Base-by-base conservation (phyloP, 176 grass and related monocot genomes). In the Triticum timopheevii region DNA sequence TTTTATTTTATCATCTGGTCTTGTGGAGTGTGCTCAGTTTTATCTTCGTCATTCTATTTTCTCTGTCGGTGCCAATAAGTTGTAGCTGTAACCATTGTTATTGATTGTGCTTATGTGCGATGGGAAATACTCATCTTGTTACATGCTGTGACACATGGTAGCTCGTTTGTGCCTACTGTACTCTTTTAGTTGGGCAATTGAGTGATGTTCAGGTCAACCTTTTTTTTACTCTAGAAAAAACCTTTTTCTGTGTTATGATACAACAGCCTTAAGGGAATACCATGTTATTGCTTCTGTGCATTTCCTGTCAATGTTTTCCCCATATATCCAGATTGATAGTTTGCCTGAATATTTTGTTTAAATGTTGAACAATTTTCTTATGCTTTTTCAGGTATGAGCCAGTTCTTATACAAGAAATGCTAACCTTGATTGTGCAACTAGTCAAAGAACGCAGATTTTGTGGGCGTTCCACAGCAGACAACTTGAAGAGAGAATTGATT, bases 401-500 rank as follows among this genome's bases (percentile, higher is more conserved):
- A 27, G 90, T 97, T 86, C 87, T 99, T 79, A 83, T 99, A 73
- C 94, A 97, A 72, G 97, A 99, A 78, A 94, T 99, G 94, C 87
- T 99, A 56, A 90, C 83, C 40, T 89, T 94, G 84, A 82, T 99
- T 36, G 91, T 99, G 90, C 97, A 99, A 85, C 75, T 99, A 90
- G 89, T 99, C 72, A 96, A 90, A 91, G 97, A 99, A 77, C 87
- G 92, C 15, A 83, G 92, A 59, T 99, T 96, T 87, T 99, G 94
- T 87, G 97, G 97, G 36, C 83, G 94, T 77, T 94, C 94, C 31
- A 84, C 85, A 90, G 87, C 86, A 58, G 94, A 94, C 17, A 96
- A 94, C 69, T 93, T 99, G 86, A 99, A 89, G 81, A 97, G 97
- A 84, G 97, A 99, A 77, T 71, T 99, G 71, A 89, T 99, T 44